These are phyloP conservation scores for Aureobasidium sp. DNA, from an alignment of 2,329 filamentous ascomycete species.

Conservation along the genomic window DNA sequence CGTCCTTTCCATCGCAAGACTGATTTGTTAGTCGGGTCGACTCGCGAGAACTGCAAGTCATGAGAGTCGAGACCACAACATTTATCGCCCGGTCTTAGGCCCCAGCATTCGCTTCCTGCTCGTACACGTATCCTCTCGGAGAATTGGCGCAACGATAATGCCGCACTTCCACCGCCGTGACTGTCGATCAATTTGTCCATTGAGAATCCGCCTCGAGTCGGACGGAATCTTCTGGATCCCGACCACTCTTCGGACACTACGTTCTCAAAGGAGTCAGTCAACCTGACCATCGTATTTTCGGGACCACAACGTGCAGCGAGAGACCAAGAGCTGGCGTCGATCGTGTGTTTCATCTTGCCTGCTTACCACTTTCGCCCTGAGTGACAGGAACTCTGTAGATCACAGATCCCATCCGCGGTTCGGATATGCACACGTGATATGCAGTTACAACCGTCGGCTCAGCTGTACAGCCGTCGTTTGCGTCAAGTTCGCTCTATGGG, in stretches of 20 bases:
- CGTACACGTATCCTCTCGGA: not conserved
- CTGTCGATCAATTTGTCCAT: constrained; percentile 1
- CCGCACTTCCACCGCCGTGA: not conserved
- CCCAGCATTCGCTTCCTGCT: not conserved
- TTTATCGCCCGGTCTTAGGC: not conserved
- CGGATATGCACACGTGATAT: not conserved
- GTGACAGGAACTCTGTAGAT: not conserved
- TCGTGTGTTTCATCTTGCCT: constrained; percentile 8
- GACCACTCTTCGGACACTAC: not conserved
- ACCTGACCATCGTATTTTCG: not conserved
- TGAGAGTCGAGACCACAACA: not conserved
- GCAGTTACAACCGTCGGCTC: not conserved
- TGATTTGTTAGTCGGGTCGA: not conserved
- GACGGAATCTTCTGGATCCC: not conserved
- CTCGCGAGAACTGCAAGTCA: not conserved
- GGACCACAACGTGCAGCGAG: not conserved
- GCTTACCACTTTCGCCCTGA: not conserved
- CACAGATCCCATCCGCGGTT: not conserved
- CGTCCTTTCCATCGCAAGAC: not conserved
- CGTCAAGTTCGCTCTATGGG: not conserved
- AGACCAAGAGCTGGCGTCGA: not conserved
- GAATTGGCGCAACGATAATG: not conserved
- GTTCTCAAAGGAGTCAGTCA: not conserved
- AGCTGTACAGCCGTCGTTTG: not conserved
- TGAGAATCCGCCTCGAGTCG: not conserved